Evolutionary conservation across 2,329 filamentous ascomycete genomes (phyloP).

Genomic region (Elsinoe arachidis): DNA sequence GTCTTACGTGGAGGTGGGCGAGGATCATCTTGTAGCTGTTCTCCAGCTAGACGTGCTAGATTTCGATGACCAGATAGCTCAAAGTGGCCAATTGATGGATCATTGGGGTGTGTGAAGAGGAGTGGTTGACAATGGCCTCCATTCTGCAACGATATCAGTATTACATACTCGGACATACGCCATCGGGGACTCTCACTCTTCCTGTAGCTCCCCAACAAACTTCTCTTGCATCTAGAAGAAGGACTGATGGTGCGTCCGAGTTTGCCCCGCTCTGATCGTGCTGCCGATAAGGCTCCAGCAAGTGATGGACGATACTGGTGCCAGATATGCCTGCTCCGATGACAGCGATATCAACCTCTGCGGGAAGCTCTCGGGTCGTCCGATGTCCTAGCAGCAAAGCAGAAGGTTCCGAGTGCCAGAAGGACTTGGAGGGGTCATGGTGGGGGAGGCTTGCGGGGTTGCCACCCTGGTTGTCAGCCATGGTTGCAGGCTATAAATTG

Average conservation of each 20-base stretch:
- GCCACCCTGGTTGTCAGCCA: background rate
- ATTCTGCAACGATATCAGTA: conserved; percentile 28
- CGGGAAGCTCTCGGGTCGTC: conserved; percentile 56
- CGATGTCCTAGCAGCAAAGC: conserved; percentile 56
- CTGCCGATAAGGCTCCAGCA: conserved; percentile 13
- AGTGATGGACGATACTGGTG: conserved; percentile 58
- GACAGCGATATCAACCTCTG: conserved; percentile 57
- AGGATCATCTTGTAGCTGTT: background rate
- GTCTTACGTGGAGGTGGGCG: conserved; percentile 32
- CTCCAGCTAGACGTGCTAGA: conserved; percentile 43
- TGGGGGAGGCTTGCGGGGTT: conserved; percentile 43
- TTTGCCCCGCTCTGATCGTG: conserved; percentile 36
- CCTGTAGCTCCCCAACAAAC: conserved; percentile 78
- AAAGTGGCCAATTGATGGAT: conserved; percentile 53
- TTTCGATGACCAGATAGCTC: conserved; percentile 61
- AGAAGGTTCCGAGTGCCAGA: conserved; percentile 66
- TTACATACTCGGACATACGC: conserved; percentile 13
- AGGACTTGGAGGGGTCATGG: conserved; percentile 53
- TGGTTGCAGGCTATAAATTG: background rate
- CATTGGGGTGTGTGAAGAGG: conserved; percentile 52
- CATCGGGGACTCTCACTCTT: conserved; percentile 45
- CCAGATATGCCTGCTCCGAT: conserved; percentile 71
- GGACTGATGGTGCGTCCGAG: conserved; percentile 43
- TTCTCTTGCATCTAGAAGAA: conserved; percentile 70
- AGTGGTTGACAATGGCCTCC: conserved; percentile 64